A percentile compares a stretch with the other conserved stretches of the same genome.
Evolutionary conservation across 1,284 basidiomycete genomes (phyloP).

Genomic region (Cryptococcus sp.): DNA sequence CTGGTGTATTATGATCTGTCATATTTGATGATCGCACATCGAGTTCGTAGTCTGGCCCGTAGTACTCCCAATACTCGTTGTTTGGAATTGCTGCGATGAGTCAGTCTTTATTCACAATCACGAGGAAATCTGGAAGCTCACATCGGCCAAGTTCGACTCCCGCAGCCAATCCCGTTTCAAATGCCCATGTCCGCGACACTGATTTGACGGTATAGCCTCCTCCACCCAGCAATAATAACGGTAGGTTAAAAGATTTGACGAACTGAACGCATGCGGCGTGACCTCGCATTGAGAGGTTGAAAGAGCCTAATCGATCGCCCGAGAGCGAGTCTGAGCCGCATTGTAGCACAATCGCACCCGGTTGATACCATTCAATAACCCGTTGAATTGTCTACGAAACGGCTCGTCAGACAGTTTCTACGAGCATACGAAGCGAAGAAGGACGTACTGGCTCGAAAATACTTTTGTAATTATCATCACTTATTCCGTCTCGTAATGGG

Average conservation of each 20-base stretch:
- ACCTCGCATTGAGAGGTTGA: slow-evolving; percentile 97
- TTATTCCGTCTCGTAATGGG: slow-evolving; percentile 92
- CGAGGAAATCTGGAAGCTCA: slow-evolving; percentile 49
- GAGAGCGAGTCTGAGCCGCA: slow-evolving; percentile 98
- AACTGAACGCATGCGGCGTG: slow-evolving; percentile 97
- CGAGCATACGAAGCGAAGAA: neutral
- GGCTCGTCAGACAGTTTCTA: neutral
- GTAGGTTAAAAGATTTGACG: slow-evolving; percentile 94
- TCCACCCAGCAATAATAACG: slow-evolving; percentile 88
- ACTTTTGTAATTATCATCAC: slow-evolving; percentile 91
- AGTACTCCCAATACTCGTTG: slow-evolving; percentile 99
- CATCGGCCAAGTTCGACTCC: slow-evolving; percentile 88
- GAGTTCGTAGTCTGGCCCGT: slow-evolving; percentile 96
- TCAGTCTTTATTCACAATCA: too few relatives aligned
- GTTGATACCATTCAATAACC: slow-evolving; percentile 95
- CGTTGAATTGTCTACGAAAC: slow-evolving; percentile 79
- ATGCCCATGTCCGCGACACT: slow-evolving; percentile 96
- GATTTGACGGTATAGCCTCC: slow-evolving; percentile 99
- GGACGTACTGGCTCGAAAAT: slow-evolving; percentile 88
- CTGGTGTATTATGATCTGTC: slow-evolving; percentile 90
- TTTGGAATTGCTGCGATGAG: slow-evolving; percentile 75
- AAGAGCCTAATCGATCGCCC: slow-evolving; percentile 92
- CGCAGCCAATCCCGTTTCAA: slow-evolving; percentile 94
- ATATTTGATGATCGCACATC: slow-evolving; percentile 95
- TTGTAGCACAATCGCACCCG: slow-evolving; percentile 93